phyloP scores from a whole-genome alignment of 768 basidiomycete genomes.

The Hydnomerulius pinastri region DNA sequence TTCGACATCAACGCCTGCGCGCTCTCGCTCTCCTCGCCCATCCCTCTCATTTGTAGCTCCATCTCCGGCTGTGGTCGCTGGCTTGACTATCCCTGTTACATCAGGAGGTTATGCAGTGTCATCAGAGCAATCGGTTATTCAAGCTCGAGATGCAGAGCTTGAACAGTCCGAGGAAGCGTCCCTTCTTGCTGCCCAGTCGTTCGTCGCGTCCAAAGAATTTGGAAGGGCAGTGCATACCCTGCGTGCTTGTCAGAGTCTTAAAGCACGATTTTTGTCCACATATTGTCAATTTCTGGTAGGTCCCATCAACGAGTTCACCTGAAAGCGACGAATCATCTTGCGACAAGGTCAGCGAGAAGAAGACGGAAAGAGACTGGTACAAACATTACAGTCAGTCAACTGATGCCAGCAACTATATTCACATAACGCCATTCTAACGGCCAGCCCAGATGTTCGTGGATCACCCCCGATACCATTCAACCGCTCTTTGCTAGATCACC shows the following conservation, averaged over 20 bases:
- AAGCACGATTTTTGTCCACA: slow-evolving; percentile 72
- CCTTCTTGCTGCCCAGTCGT: slow-evolving; percentile 70
- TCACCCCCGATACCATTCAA: slow-evolving; percentile 72
- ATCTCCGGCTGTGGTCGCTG: slow-evolving; percentile 30
- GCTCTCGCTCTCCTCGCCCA: slow-evolving; percentile 43
- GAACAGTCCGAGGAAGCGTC: slow-evolving; percentile 69
- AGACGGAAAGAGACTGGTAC: slow-evolving; percentile 83
- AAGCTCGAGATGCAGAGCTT: slow-evolving; percentile 43
- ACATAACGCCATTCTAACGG: not conserved
- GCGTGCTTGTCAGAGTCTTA: slow-evolving; percentile 63
- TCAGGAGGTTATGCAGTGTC: slow-evolving; percentile 9
- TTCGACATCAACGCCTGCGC: slow-evolving; percentile 63
- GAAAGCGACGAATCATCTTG: slow-evolving; percentile 4
- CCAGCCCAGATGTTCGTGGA: slow-evolving; percentile 58
- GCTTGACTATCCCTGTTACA: slow-evolving; percentile 34
- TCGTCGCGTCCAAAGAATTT: slow-evolving; percentile 78
- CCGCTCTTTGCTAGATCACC: slow-evolving; percentile 52
- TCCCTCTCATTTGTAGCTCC: slow-evolving; percentile 36
- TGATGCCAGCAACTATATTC: not conserved
- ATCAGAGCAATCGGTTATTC: slow-evolving; percentile 24
- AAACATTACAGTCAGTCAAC: slow-evolving; percentile 65
- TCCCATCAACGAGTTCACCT: slow-evolving; percentile 12
- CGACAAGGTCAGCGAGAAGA: slow-evolving; percentile 77
- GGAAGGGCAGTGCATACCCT: slow-evolving; percentile 69
- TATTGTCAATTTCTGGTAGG: slow-evolving; percentile 89